A percentile compares a stretch with the other conserved stretches of the same genome.
These are phyloP conservation scores for Arachnomyces sp. DNA, from an alignment of 2,329 filamentous ascomycete genomes.

Conservation along the genomic window DNA sequence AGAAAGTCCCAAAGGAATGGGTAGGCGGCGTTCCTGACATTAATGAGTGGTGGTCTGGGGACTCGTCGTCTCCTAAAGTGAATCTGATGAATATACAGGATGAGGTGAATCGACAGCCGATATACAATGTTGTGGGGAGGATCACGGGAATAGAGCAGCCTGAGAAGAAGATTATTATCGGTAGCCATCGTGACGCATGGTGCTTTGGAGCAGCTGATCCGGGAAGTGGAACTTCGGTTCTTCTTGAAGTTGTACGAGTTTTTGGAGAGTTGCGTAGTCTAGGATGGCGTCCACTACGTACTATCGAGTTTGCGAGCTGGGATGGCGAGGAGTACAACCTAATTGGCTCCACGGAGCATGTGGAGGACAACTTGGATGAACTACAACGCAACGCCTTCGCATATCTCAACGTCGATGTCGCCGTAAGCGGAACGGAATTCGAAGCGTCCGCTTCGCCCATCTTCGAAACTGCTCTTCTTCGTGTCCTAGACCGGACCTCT, in stretches of 20 bases:
- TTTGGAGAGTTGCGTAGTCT: conserved; percentile 68
- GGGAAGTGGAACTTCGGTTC: conserved; percentile 79
- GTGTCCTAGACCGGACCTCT: conserved; percentile 64
- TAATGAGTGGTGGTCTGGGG: conserved; percentile 76
- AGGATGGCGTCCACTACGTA: conserved; percentile 88
- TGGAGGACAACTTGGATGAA: conserved; percentile 71
- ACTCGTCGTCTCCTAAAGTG: conserved; percentile 65
- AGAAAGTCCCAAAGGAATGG: conserved; percentile 64
- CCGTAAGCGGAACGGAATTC: conserved; percentile 68
- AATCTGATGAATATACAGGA: conserved; percentile 82
- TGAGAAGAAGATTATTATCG: conserved; percentile 78
- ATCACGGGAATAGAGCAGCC: conserved; percentile 78
- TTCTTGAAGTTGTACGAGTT: conserved; percentile 80
- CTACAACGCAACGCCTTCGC: conserved; percentile 70
- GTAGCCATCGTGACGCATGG: conserved; percentile 91
- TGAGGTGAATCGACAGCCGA: conserved; percentile 70
- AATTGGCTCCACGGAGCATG: conserved; percentile 88
- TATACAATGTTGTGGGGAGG: conserved; percentile 85
- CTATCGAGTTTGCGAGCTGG: conserved; percentile 96
- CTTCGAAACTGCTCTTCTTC: conserved; percentile 63
- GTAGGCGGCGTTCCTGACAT: conserved; percentile 67
- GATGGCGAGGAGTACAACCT: conserved; percentile 90
- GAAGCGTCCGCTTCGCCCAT: conserved; percentile 73
- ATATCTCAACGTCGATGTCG: conserved; percentile 86
- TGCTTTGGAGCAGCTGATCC: conserved; percentile 80